Percentiles rank a stretch among this genome's conserved stretches.
Evolutionary conservation across 495 filamentous ascomycete genomes (phyloP).

Genomic region (Apodospora peruviana): DNA sequence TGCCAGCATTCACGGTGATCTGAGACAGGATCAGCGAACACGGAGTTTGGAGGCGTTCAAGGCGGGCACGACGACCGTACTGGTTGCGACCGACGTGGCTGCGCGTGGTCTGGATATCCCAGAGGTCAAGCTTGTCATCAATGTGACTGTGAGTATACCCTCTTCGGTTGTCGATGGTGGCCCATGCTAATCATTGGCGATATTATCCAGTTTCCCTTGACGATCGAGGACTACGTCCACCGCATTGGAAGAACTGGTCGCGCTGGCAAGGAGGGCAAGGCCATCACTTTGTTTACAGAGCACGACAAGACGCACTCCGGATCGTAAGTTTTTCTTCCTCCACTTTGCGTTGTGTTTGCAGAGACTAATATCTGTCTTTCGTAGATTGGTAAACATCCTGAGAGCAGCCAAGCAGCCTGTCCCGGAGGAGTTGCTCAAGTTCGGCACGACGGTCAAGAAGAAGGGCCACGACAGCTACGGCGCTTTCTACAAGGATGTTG

Average conservation of each 20-base stretch:
- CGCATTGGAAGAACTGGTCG: slow-evolving; percentile 92
- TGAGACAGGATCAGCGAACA: slow-evolving; percentile 77
- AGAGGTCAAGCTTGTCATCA: slow-evolving; percentile 85
- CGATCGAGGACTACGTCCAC: slow-evolving; percentile 92
- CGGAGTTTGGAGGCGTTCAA: slow-evolving; percentile 85
- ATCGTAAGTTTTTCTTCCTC: slow-evolving; percentile 52
- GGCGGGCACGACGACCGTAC: slow-evolving; percentile 71
- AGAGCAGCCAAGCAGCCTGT: slow-evolving; percentile 83
- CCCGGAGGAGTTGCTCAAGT: slow-evolving; percentile 83
- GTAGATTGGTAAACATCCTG: slow-evolving; percentile 78
- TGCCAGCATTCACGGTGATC: slow-evolving; percentile 86
- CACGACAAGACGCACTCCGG: slow-evolving; percentile 85
- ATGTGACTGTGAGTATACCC: slow-evolving; percentile 56
- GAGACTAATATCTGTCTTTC: too few relatives aligned
- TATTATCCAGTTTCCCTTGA: slow-evolving; percentile 48
- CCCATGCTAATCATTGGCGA: slow-evolving; percentile 1
- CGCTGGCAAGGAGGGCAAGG: slow-evolving; percentile 82
- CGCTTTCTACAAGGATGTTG: slow-evolving; percentile 81
- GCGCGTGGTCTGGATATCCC: slow-evolving; percentile 95
- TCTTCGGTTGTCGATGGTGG: background rate
- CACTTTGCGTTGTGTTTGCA: background rate
- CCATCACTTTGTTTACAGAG: slow-evolving; percentile 92
- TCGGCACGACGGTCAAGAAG: slow-evolving; percentile 97
- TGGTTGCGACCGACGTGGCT: slow-evolving; percentile 96
- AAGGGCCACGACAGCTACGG: slow-evolving; percentile 92